A percentile compares a stretch with the other conserved stretches of the same genome.
These are phyloP conservation scores for Fraxinus ornus DNA, from an alignment of 305 asterid genomes.

Conservation along the genomic window DNA sequence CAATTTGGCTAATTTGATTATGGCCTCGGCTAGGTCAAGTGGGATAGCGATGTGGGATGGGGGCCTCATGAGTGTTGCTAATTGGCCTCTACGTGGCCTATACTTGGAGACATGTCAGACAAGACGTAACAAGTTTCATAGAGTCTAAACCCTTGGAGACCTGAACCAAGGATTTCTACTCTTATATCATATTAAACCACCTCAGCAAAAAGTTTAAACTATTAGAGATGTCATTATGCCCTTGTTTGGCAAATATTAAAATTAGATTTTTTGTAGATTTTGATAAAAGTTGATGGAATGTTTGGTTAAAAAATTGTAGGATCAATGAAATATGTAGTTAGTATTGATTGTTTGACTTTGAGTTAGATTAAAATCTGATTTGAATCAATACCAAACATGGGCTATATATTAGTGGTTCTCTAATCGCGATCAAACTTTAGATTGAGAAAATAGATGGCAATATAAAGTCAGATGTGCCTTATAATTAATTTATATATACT, in stretches of 20 bases:
- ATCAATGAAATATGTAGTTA: too few relatives aligned
- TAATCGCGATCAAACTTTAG: neutral
- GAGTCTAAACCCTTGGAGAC: too few relatives aligned
- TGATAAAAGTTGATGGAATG: too few relatives aligned
- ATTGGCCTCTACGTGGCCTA: neutral
- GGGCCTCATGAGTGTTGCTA: neutral
- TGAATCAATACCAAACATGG: too few relatives aligned
- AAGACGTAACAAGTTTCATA: too few relatives aligned
- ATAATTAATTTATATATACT: neutral
- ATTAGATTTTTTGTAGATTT: too few relatives aligned
- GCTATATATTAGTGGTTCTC: neutral
- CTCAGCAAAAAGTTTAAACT: neutral
- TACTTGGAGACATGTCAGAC: neutral
- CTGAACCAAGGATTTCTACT: neutral
- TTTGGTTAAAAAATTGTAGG: too few relatives aligned
- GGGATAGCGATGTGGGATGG: neutral
- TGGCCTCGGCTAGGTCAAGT: neutral
- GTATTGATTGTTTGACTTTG: too few relatives aligned
- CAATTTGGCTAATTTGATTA: neutral
- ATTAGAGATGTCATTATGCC: neutral
- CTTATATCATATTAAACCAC: neutral
- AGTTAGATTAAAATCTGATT: too few relatives aligned
- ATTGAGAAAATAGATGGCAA: neutral
- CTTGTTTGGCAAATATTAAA: too few relatives aligned
- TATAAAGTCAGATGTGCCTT: neutral